A percentile compares a stretch with the other conserved stretches of the same genome.
Conservation (phyloP, 257 asterid species). For the Agastache rugosa region DNA sequence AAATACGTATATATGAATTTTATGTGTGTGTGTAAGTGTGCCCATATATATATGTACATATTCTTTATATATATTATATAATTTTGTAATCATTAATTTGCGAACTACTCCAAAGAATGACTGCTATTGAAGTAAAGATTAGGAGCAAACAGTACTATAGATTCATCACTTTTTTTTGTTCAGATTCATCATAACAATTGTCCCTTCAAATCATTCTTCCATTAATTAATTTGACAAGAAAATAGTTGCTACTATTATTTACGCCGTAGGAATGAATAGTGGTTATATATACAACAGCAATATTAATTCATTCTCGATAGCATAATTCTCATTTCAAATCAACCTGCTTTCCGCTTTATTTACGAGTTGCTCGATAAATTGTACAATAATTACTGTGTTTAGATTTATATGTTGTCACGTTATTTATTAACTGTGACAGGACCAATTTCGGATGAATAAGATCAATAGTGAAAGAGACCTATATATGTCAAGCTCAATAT, state of each 20-base stretch:
- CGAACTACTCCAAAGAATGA: neutral
- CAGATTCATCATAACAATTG: conserved; percentile 37
- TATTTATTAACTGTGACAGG: neutral
- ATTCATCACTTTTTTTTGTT: conserved; percentile 17
- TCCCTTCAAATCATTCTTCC: conserved; percentile 31
- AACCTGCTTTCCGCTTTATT: neutral
- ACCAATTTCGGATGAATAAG: neutral
- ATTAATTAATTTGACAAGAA: conserved; percentile 19
- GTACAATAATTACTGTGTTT: neutral
- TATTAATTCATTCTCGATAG: neutral
- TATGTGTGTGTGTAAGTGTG: too few species aligned
- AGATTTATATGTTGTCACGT: conserved; percentile 7
- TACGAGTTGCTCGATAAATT: conserved; percentile 3
- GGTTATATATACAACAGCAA: neutral
- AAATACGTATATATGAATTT: neutral
- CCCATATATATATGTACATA: neutral
- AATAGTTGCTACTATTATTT: neutral
- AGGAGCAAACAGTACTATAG: conserved; percentile 19
- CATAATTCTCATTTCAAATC: neutral
- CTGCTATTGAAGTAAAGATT: neutral
- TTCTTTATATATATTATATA: neutral
- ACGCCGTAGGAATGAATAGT: neutral
- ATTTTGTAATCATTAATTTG: conserved; percentile 16
- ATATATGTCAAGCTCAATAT: neutral
- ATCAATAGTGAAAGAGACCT: neutral